A percentile compares a stretch with the other conserved stretches of the same genome.
Evolutionary conservation across 441 rosid genomes (phyloP).

Genomic region (Erodium texanum): DNA sequence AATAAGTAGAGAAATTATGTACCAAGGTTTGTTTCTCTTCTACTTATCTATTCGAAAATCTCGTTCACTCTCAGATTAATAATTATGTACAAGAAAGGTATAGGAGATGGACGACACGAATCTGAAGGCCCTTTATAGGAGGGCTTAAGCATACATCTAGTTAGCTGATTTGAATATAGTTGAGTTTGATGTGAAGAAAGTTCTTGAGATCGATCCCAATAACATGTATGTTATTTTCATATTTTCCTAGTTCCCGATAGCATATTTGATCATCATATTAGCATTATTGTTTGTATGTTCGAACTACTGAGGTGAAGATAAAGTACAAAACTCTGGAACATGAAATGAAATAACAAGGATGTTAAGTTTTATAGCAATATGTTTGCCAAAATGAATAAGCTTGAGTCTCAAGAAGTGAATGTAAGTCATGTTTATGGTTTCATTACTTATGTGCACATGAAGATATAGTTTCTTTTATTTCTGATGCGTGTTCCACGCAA

Average conservation of each 20-base stretch:
- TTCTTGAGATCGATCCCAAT: constrained; percentile 75
- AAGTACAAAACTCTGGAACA: constrained; percentile 63
- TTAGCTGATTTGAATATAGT: constrained; percentile 66
- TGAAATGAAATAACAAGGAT: constrained; percentile 67
- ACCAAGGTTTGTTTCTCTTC: neutral
- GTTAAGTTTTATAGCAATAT: constrained; percentile 79
- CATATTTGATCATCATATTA: neutral
- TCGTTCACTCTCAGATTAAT: neutral
- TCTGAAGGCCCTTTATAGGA: constrained; percentile 77
- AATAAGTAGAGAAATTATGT: neutral
- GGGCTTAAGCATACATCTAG: constrained; percentile 72
- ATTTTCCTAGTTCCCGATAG: too few species aligned
- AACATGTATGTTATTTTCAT: constrained; percentile 36
- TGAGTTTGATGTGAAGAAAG: constrained; percentile 71
- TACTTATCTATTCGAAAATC: too few species aligned
- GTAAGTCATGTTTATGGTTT: constrained; percentile 14
- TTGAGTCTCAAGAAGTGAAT: constrained; percentile 25
- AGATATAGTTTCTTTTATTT: too few species aligned
- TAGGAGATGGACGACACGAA: constrained; percentile 53
- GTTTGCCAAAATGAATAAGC: constrained; percentile 66
- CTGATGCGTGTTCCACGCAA: too few species aligned
- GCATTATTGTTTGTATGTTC: neutral
- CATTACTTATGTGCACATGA: too few species aligned
- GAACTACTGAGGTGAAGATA: constrained; percentile 63
- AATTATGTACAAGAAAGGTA: constrained; percentile 32